Conservation (phyloP, 106 monocot species). For the Narthecium ossifragum region DNA sequence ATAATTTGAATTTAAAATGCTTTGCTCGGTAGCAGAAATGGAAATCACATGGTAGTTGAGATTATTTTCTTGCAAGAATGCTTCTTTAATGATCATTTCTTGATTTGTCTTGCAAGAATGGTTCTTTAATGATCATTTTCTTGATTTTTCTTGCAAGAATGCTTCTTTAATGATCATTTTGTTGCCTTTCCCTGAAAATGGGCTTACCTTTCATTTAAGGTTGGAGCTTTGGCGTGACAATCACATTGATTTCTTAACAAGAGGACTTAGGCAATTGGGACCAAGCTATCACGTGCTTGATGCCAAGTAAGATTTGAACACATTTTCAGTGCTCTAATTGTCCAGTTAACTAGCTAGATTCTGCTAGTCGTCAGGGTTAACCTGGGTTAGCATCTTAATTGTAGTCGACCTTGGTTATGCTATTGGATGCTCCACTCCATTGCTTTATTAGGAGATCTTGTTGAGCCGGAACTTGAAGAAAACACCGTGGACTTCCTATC, state of each 20-base stretch:
- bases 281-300: slow-evolving; percentile 71
- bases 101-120: no score
- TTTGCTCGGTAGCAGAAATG: not conserved
- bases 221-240: slow-evolving; percentile 88
- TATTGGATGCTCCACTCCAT: slow-evolving; percentile 96
- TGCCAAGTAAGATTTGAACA: slow-evolving; percentile 56
- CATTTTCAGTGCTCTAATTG: not conserved
- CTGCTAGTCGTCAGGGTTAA: not conserved
- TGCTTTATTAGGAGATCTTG: slow-evolving; percentile 51
- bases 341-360: not conserved
- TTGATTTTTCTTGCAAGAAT: not conserved
- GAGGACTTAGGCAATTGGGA: slow-evolving; percentile 54
- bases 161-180: not conserved
- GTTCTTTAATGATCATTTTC: not conserved
- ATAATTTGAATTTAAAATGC: not conserved
- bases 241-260: slow-evolving; percentile 68
- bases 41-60: not conserved
- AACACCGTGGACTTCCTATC: slow-evolving; percentile 68
- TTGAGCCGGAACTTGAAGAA: slow-evolving; percentile 64
- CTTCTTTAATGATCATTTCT: not conserved
- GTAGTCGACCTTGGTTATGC: slow-evolving; percentile 96
- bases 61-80: not conserved
- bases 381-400: not conserved
- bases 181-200: not conserved
- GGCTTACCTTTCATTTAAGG: slow-evolving; percentile 12